Percentiles rank a stretch among this genome's conserved stretches.
Conservation (phyloP, 768 basidiomycete species). For the Psilocybe sp. region DNA sequence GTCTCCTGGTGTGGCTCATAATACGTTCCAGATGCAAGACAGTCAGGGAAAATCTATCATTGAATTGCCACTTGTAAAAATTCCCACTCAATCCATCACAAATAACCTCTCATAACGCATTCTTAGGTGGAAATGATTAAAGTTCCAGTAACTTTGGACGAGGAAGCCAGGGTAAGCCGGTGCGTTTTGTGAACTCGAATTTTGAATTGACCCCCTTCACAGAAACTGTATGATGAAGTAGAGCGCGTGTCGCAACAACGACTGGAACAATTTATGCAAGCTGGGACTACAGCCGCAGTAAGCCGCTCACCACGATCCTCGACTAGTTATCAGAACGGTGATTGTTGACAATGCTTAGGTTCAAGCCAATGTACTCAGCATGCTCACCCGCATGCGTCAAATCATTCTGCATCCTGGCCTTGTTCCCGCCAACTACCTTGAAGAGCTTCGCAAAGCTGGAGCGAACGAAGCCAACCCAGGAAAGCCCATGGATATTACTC, state of each 20-base stretch:
- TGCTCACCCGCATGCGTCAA: conserved; percentile 87
- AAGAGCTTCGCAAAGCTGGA: conserved; percentile 49
- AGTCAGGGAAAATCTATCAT: conserved; percentile 69
- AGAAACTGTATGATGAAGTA: conserved; percentile 70
- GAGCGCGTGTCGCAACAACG: conserved; percentile 60
- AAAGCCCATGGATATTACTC: conserved; percentile 38
- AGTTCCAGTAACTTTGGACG: conserved; percentile 62
- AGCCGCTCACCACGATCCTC: conserved; percentile 5
- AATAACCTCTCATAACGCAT: neutral
- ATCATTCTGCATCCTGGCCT: conserved; percentile 77
- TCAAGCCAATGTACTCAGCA: conserved; percentile 68
- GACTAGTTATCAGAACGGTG: neutral
- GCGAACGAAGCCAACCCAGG: conserved; percentile 27
- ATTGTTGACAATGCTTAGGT: conserved; percentile 35
- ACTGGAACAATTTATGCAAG: conserved; percentile 54
- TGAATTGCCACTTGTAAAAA: conserved; percentile 63
- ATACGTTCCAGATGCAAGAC: conserved; percentile 72
- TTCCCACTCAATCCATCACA: neutral
- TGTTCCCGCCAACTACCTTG: conserved; percentile 67
- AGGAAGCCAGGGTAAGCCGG: conserved; percentile 58
- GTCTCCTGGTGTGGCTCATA: neutral
- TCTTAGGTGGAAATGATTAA: conserved; percentile 73
- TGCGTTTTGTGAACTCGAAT: neutral
- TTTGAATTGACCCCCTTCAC: neutral
- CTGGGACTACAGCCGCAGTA: conserved; percentile 41